Evolutionary conservation across 768 basidiomycete species (phyloP).

Genomic region (Infundibulicybe gibba): DNA sequence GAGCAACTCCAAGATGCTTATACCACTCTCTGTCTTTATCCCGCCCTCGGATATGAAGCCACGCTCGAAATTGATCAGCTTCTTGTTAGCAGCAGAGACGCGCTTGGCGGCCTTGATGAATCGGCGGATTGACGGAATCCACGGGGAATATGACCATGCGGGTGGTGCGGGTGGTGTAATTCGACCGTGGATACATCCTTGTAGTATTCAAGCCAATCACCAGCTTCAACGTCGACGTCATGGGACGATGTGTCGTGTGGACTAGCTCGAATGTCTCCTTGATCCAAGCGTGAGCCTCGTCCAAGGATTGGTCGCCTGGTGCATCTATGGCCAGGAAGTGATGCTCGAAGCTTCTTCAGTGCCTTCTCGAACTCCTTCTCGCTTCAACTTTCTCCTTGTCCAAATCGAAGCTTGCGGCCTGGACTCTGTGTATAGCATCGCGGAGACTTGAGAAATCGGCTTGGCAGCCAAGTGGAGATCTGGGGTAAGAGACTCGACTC

Average conservation of each 20-base stretch:
- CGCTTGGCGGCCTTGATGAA: constrained; percentile 58
- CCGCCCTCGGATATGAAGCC: constrained; percentile 80
- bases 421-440: constrained; percentile 41
- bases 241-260: constrained; percentile 16
- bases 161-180: neutral
- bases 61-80: constrained; percentile 67
- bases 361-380: constrained; percentile 48
- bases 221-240: constrained; percentile 7
- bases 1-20: constrained; percentile 79
- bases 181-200: neutral
- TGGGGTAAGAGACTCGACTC: constrained; percentile 47
- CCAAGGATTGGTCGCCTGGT: constrained; percentile 11
- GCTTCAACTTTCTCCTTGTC: constrained; percentile 58
- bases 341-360: constrained; percentile 22
- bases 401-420: constrained; percentile 47
- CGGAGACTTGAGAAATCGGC: constrained; percentile 41
- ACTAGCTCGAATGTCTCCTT: constrained; percentile 32
- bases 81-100: constrained; percentile 58
- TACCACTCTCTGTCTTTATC: constrained; percentile 86
- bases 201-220: constrained; percentile 28
- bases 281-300: constrained; percentile 27
- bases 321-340: constrained; percentile 11
- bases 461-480: constrained; percentile 8
- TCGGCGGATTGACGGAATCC: constrained; percentile 31
- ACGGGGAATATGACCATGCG: constrained; percentile 8